phyloP scores from a whole-genome alignment of 106 monocot species.

The Dioscorea dumetorum region DNA sequence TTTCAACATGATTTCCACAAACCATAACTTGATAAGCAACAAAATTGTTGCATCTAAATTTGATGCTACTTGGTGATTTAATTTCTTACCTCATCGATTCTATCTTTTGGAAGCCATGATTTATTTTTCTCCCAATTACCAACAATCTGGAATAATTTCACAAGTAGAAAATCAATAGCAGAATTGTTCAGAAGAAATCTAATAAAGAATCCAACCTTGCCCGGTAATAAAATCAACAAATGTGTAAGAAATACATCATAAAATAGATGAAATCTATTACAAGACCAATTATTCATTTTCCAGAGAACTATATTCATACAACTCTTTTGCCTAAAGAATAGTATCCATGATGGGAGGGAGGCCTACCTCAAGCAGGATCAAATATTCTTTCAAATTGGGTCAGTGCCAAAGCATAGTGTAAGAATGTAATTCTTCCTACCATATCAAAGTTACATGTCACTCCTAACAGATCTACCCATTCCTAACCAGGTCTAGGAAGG shows the following conservation, averaged over 20 bases:
- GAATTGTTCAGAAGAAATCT: background rate
- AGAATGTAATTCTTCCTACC: too few relatives aligned
- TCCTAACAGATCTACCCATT: too few relatives aligned
- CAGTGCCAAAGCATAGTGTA: too few relatives aligned
- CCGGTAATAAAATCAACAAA: background rate
- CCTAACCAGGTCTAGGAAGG: too few relatives aligned
- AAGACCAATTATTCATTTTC: too few relatives aligned
- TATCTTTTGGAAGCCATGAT: conserved; percentile 83
- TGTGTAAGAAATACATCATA: background rate
- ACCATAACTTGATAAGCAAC: background rate
- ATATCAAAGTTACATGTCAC: too few relatives aligned
- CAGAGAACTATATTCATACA: too few relatives aligned
- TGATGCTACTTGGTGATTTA: background rate
- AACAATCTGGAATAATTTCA: conserved; percentile 46
- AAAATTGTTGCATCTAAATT: background rate
- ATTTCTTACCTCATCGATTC: conserved; percentile 66
- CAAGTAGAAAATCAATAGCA: conserved; percentile 1
- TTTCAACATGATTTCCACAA: background rate
- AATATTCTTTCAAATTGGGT: too few relatives aligned
- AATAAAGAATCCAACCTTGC: background rate
- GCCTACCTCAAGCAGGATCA: too few relatives aligned
- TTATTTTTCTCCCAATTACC: conserved; percentile 78
- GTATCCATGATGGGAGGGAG: too few relatives aligned
- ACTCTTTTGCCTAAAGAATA: too few relatives aligned
- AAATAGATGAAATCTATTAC: background rate